These are phyloP conservation scores for Cryptococcus sp. DNA, from an alignment of 1,284 basidiomycete species.

Conservation along the genomic window DNA sequence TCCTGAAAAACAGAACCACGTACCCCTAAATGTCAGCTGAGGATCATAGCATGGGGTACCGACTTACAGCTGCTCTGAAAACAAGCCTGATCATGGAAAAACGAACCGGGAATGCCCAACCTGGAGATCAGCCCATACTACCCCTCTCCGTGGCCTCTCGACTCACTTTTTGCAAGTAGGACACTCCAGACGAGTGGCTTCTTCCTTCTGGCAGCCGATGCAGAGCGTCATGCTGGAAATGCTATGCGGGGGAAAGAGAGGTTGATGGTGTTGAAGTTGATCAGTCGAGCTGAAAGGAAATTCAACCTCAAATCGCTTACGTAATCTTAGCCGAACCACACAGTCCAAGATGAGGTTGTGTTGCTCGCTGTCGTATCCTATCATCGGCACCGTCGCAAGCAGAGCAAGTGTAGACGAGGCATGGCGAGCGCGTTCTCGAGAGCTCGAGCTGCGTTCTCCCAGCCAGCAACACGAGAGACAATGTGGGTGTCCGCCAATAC, in stretches of 20 bases:
- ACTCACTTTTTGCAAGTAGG: constrained; percentile 47
- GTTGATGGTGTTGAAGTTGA: too few relatives aligned
- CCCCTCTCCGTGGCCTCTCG: not conserved
- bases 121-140: constrained; percentile 14
- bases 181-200: constrained; percentile 45
- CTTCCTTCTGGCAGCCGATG: constrained; percentile 41
- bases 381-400: too few relatives aligned
- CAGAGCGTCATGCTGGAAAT: constrained; percentile 23
- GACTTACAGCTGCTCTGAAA: constrained; percentile 48
- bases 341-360: too few relatives aligned
- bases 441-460: too few relatives aligned
- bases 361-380: too few relatives aligned
- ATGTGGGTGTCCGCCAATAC: too few relatives aligned
- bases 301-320: too few relatives aligned
- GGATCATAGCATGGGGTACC: not conserved
- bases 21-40: constrained; percentile 20
- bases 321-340: too few relatives aligned
- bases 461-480: too few relatives aligned
- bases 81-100: constrained; percentile 49
- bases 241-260: not conserved
- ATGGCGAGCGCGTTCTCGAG: not conserved
- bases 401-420: too few relatives aligned
- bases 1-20: constrained; percentile 3
- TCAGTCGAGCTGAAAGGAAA: too few relatives aligned
- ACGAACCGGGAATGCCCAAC: constrained; percentile 46